Evolutionary conservation across 2,329 filamentous ascomycete genomes (phyloP), one percentile per base, ranked within the genome.

Genomic region (Parastagonospora avenae): DNA sequence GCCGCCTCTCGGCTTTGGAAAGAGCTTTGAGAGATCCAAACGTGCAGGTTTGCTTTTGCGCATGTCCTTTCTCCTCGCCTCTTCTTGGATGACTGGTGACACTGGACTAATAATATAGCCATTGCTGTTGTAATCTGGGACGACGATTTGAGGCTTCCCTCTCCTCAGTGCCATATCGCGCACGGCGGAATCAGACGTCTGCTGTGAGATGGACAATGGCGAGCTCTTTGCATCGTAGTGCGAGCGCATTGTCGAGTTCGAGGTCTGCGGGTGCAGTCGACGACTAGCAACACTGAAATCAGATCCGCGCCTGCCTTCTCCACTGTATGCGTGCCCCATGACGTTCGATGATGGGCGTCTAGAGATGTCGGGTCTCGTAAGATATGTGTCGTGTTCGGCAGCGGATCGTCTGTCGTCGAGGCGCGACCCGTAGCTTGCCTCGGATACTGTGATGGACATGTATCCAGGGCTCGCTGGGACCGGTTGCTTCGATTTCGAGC

Each of bases 131-230:
- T 52, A 40, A 42, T 60, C 53, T 19, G 46, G 19, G 19, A 24
- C 49, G 33, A 69, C 42, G 5, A 71, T 56, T 16, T 57, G 63
- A 8, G 71, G 67, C 15, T 68, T 59, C 7, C 74, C 74, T 63
- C 76, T 75, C 46, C 73, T 63, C 40, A 77, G 57, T 8, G 73
- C 76, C 67, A 72, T 74, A 46, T 79, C 76, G 39, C 76, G 71
- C 8, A 76, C 69, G 7, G 76, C 72, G 36, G 77, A 78, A 37
- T 71, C 71, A 16, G 75, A 77, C 4, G 75, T 77, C 51, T 78
- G 76, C 63, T 78, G 76, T 0, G 76, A 77, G 29, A 78, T 70
- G 38, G 68, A 63, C 27, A 74, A 59, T 8, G 77, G 76, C 29
- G 71, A 73, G 40, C 54, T 72, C 36, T 72, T 67, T 29, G 76